A percentile compares a stretch with the other conserved stretches of the same genome.
phyloP scores from a whole-genome alignment of 2,329 filamentous ascomycete genomes.

The Aulographum hederae region DNA sequence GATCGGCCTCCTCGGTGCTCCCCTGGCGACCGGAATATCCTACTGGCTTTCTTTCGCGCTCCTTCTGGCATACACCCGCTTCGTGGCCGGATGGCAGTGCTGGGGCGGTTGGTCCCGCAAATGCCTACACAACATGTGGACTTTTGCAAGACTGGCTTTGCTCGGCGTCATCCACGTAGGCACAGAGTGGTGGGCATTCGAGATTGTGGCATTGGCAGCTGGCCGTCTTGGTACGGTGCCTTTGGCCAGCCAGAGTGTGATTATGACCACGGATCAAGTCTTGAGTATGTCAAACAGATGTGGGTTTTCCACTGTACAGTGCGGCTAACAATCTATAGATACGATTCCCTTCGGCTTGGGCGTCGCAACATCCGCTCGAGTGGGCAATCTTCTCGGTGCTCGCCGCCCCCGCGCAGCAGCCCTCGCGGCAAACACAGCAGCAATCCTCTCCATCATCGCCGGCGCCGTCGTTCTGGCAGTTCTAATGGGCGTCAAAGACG shows the following conservation, averaged over 20 bases:
- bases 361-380: constrained; percentile 57
- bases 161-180: constrained; percentile 70
- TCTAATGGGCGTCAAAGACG: constrained; percentile 51
- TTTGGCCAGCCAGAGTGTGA: constrained; percentile 67
- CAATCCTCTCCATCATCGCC: constrained; percentile 50
- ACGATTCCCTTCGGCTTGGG: constrained; percentile 78
- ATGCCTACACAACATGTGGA: constrained; percentile 21
- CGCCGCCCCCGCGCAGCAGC: constrained; percentile 46
- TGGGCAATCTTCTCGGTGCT: constrained; percentile 66
- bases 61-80: constrained; percentile 53
- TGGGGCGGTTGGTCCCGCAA: constrained; percentile 58
- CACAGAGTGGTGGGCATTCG: constrained; percentile 90
- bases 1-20: constrained; percentile 60
- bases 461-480: constrained; percentile 48
- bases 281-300: too few species aligned
- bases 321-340: too few species aligned
- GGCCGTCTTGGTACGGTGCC: constrained; percentile 62
- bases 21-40: constrained; percentile 63
- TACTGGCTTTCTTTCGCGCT: constrained; percentile 75
- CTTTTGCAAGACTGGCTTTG: constrained; percentile 56
- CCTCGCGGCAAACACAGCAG: constrained; percentile 57
- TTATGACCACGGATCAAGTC: constrained; percentile 78
- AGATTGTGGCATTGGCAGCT: constrained; percentile 41
- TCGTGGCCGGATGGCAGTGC: constrained; percentile 53
- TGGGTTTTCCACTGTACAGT: too few species aligned